Percentiles rank a stretch among this genome's conserved stretches.
These are phyloP conservation scores for Pichia exigua DNA, from an alignment of 805 yeast genomes.

Conservation along the genomic window DNA sequence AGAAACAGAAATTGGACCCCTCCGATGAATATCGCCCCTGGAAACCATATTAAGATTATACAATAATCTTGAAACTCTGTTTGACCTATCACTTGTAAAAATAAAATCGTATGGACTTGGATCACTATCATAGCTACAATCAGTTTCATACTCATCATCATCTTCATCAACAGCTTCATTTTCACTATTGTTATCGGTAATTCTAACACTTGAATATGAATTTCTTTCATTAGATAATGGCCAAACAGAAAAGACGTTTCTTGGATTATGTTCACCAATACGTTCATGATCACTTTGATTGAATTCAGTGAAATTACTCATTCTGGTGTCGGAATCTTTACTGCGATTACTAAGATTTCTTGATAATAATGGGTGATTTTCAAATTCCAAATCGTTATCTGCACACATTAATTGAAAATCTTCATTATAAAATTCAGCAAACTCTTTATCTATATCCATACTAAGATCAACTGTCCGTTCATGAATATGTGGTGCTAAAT, in stretches of 20 bases:
- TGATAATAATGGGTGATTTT: not conserved
- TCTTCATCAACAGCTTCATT: conserved; percentile 1
- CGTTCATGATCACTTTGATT: not conserved
- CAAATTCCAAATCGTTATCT: not conserved
- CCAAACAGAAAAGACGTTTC: not conserved
- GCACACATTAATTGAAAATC: not conserved
- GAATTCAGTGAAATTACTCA: not conserved
- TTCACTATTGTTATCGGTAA: not conserved
- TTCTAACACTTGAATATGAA: not conserved
- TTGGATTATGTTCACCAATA: not conserved
- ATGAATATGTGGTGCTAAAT: too few relatives aligned
- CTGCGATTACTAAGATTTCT: not conserved
- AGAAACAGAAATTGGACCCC: conserved; percentile 20
- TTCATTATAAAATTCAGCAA: not conserved
- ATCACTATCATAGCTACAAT: not conserved
- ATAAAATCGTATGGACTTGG: conserved; percentile 19
- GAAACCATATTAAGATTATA: conserved; percentile 20
- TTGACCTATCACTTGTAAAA: conserved; percentile 26
- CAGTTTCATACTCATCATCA: conserved; percentile 10
- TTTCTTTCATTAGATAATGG: not conserved
- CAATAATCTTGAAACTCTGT: conserved; percentile 23
- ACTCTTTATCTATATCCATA: not conserved
- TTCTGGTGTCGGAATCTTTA: not conserved
- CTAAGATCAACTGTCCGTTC: not conserved
- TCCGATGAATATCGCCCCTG: conserved; percentile 23